A percentile compares a stretch with the other conserved stretches of the same genome.
Conservation (phyloP, 148 eudicot genomes). For the Vaccinium darrowii region DNA sequence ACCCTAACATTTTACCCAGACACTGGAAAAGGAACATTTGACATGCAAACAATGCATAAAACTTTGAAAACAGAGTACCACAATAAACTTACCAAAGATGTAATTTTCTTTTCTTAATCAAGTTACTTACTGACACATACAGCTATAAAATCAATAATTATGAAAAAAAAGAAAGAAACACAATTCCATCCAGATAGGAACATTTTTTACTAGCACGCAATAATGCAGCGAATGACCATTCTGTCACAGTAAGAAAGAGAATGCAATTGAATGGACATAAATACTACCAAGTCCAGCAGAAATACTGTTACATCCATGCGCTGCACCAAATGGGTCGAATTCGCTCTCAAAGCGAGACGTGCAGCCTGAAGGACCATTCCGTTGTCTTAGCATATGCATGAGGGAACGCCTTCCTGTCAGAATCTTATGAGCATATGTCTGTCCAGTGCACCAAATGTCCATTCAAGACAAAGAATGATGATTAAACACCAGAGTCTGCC, state of each 20-base stretch:
- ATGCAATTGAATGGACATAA: slow-evolving; percentile 2
- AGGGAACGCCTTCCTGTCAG: slow-evolving; percentile 78
- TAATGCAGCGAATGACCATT: background rate
- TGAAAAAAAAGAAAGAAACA: background rate
- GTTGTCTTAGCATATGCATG: slow-evolving; percentile 45
- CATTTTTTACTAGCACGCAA: background rate
- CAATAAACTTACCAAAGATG: background rate
- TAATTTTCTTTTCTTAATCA: background rate
- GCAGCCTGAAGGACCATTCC: slow-evolving; percentile 51
- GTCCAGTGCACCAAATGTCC: slow-evolving; percentile 19
- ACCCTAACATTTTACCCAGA: background rate
- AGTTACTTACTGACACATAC: background rate
- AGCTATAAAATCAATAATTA: background rate
- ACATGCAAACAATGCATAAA: no score
- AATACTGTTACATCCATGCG: slow-evolving; percentile 95
- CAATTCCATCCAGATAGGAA: background rate
- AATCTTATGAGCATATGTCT: slow-evolving; percentile 86
- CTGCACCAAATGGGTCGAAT: slow-evolving; percentile 80
- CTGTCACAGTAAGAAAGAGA: background rate
- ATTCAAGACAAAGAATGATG: background rate
- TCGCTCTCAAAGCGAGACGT: slow-evolving; percentile 56
- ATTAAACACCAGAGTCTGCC: slow-evolving; percentile 28
- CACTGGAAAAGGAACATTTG: no score
- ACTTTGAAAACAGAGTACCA: no score
- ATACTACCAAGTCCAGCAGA: slow-evolving; percentile 89